Percentiles rank a stretch among this genome's conserved stretches.
Evolutionary conservation across 192 early-diverging fungal genomes (phyloP).

Genomic region (Backusella psychrophila): DNA sequence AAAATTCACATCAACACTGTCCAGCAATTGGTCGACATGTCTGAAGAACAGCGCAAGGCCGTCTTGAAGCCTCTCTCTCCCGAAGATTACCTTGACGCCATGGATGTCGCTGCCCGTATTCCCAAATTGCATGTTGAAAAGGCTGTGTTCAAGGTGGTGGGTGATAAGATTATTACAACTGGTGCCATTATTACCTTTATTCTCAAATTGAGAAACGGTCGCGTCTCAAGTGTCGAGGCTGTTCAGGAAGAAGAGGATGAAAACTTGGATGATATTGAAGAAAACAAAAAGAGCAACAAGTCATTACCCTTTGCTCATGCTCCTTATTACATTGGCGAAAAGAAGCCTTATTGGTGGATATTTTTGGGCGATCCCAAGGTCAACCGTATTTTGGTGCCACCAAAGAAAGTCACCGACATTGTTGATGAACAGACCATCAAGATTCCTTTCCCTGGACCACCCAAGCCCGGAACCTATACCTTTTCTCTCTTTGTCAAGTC

Average conservation of each 20-base stretch:
- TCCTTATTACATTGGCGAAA: slow-evolving; percentile 68
- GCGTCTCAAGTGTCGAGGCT: slow-evolving; percentile 24
- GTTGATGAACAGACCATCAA: slow-evolving; percentile 61
- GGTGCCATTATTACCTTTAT: slow-evolving; percentile 77
- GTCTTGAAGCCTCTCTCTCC: slow-evolving; percentile 54
- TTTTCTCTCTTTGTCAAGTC: slow-evolving; percentile 86
- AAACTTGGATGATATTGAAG: slow-evolving; percentile 37
- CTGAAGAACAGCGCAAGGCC: slow-evolving; percentile 58
- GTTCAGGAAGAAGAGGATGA: slow-evolving; percentile 31
- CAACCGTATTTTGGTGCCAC: slow-evolving; percentile 78
- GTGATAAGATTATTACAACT: slow-evolving; percentile 77
- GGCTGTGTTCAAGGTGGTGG: slow-evolving; percentile 76
- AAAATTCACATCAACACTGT: slow-evolving; percentile 65
- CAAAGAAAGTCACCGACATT: slow-evolving; percentile 77
- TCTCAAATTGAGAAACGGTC: slow-evolving; percentile 45
- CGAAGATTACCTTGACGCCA: slow-evolving; percentile 66
- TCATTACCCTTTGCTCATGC: slow-evolving; percentile 51
- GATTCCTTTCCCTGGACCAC: slow-evolving; percentile 94
- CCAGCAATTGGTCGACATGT: slow-evolving; percentile 65
- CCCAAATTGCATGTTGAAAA: slow-evolving; percentile 76
- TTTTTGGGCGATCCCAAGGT: slow-evolving; percentile 83
- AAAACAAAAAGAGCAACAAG: slow-evolving; percentile 28
- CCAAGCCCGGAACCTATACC: slow-evolving; percentile 76
- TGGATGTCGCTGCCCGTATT: slow-evolving; percentile 74
- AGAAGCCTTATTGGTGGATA: slow-evolving; percentile 90